Evolutionary conservation across 805 yeast genomes (phyloP), one percentile per base, ranked within the genome.

Genomic region (Zygoascus flipseniorum): DNA sequence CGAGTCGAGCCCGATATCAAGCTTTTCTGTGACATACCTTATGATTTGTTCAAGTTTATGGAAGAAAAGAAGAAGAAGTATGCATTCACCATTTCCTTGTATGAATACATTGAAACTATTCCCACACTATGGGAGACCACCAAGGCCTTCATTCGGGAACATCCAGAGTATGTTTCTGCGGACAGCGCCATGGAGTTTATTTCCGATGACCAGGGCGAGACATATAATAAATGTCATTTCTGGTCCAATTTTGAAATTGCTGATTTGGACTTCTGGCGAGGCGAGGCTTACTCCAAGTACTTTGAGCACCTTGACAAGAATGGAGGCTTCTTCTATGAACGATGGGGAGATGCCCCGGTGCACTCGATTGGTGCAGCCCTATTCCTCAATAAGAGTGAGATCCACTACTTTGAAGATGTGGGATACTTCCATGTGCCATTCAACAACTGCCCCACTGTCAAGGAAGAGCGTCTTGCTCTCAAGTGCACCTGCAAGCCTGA

Each of bases 1-100:
- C 82, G 96, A 69, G 90, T 89, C 39, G 97, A 89, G 71, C 96
- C 96, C 13, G 84, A 79, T 60, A 80, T 83, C 61, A 77, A 79
- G 65, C 76, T 86, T 58, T 79, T 72, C 69, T 89, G 96, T 72
- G 88, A 87, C 66, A 73, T 89, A 54, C 81, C 82, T 61, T 85
- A 85, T 68, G 96, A 88, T 65, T 72, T 86, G 11, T 88, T 88
- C 78, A 78, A 81, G 69, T 86, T 75, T 71, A 86, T 88, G 95
- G 80, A 80, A 61, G 88, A 83, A 64, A 80, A 85, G 66, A 74
- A 79, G 54, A 80, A 85, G 71, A 77, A 74, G 52, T 88, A 86
- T 67, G 89, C 90, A 8, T 88, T 86, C 70, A 81, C 92, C 44
- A 78, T 88, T 57, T 76, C 90, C 5, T 71, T 86, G 54, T 83